Evolutionary conservation across 129 eudicot genomes (phyloP).

Genomic region (Pulicaria dysenterica): DNA sequence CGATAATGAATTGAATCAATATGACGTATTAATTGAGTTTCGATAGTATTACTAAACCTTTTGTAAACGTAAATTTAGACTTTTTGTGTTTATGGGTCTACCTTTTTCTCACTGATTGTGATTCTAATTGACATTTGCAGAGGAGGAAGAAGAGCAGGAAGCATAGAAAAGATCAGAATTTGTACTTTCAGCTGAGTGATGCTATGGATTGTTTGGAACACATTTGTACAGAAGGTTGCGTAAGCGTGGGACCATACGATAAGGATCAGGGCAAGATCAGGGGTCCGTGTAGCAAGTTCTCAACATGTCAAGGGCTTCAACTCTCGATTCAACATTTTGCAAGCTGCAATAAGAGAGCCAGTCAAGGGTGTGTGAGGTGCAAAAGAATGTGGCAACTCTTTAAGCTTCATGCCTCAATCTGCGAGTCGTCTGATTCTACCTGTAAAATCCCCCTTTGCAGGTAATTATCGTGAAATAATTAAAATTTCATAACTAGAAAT

Average conservation of each 20-base stretch:
- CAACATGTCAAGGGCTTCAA: slow-evolving; percentile 81
- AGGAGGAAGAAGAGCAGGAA: slow-evolving; percentile 67
- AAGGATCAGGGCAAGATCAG: slow-evolving; percentile 51
- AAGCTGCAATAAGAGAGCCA: slow-evolving; percentile 66
- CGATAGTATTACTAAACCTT: too few species aligned
- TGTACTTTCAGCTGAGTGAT: slow-evolving; percentile 80
- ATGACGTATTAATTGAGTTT: too few species aligned
- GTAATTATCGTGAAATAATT: slow-evolving; percentile 29
- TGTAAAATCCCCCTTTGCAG: slow-evolving; percentile 98
- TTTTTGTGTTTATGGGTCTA: background rate
- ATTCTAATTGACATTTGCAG: slow-evolving; percentile 34
- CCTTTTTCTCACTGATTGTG: background rate
- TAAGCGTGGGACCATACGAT: slow-evolving; percentile 75
- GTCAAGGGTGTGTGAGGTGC: slow-evolving; percentile 78
- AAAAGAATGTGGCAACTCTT: slow-evolving; percentile 93
- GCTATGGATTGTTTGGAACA: slow-evolving; percentile 97
- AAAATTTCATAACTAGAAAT: background rate
- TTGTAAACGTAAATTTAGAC: background rate
- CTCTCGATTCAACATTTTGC: slow-evolving; percentile 77
- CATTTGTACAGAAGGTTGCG: slow-evolving; percentile 91
- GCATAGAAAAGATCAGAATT: slow-evolving; percentile 62
- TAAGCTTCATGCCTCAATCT: slow-evolving; percentile 75
- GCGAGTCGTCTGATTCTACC: slow-evolving; percentile 61
- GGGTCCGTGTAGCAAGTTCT: slow-evolving; percentile 73
- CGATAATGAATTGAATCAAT: too few species aligned